phyloP scores from a whole-genome alignment of 331 rosid species.

The Dryas integrifolia region DNA sequence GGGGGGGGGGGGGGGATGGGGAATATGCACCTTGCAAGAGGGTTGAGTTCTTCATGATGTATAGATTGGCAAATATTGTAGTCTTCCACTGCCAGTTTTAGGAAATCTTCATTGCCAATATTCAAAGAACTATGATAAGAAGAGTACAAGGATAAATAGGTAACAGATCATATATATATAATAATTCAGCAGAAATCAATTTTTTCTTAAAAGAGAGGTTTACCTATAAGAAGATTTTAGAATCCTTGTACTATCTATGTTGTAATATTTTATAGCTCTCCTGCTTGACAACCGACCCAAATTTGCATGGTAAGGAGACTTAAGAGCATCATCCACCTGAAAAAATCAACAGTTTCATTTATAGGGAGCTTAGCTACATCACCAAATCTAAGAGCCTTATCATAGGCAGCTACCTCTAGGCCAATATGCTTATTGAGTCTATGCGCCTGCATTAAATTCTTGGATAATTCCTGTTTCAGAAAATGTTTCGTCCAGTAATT shows the following conservation, averaged over 20 bases:
- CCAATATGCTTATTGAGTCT: conserved; percentile 32
- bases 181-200: neutral
- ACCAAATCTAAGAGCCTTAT: neutral
- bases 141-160: neutral
- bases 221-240: conserved; percentile 67
- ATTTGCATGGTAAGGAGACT: conserved; percentile 48
- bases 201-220: conserved; percentile 4
- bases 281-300: conserved; percentile 59
- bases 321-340: conserved; percentile 53
- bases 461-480: conserved; percentile 39
- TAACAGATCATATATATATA: neutral
- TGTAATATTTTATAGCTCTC: conserved; percentile 53
- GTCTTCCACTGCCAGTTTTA: conserved; percentile 69
- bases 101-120: conserved; percentile 54
- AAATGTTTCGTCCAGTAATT: conserved; percentile 50
- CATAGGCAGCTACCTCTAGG: conserved; percentile 53
- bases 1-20: too few relatives aligned
- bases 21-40: conserved; percentile 46
- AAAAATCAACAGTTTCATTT: conserved; percentile 17
- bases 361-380: neutral
- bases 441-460: conserved; percentile 21
- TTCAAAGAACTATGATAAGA: conserved; percentile 49
- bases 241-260: conserved; percentile 45
- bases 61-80: conserved; percentile 64
- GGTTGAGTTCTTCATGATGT: conserved; percentile 52